These are phyloP conservation scores for Schizochytrium sp. DNA, from an alignment of 108 stramenopile genomes.

Conservation along the genomic window DNA sequence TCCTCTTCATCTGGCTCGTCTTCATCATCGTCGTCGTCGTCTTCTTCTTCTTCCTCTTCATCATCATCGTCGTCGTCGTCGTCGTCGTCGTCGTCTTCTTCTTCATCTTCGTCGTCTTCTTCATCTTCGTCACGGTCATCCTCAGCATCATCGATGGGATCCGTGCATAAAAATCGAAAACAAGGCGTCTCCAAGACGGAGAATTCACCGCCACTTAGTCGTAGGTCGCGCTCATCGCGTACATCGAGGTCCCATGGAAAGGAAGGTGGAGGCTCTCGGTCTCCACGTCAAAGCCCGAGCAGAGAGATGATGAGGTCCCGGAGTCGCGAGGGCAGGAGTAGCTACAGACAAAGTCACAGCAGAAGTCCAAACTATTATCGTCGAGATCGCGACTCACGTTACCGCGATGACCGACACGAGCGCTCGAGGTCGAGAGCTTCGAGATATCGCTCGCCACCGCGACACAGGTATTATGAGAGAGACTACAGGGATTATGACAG, in stretches of 20 bases:
- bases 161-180: no score
- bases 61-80: background rate
- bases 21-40: background rate
- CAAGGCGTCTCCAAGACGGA: no score
- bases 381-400: background rate
- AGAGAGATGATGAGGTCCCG: no score
- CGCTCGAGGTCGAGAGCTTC: background rate
- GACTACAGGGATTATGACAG: background rate
- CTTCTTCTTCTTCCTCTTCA: background rate
- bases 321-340: background rate
- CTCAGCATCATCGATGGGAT: no score
- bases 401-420: background rate
- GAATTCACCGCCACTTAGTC: no score
- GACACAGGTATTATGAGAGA: background rate
- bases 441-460: background rate
- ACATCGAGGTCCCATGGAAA: no score
- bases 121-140: no score
- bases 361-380: background rate
- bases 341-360: background rate
- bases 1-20: no score
- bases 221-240: no score
- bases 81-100: background rate
- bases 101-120: no score
- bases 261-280: no score
- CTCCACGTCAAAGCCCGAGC: no score